Base-by-base conservation (phyloP, 441 rosid species). In the Erysimum pusillum region DNA sequence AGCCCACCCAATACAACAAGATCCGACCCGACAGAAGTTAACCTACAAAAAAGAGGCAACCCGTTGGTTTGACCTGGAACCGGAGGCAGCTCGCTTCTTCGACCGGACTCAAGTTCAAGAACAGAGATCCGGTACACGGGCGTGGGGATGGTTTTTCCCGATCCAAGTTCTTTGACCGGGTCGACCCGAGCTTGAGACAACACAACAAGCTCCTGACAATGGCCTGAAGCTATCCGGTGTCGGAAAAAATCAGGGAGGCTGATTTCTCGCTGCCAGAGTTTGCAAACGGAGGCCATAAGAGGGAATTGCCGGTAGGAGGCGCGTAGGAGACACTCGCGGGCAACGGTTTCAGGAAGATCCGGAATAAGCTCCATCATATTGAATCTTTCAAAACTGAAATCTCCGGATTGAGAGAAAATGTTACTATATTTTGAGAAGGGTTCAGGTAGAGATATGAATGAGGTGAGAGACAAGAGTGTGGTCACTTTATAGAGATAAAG, bases 1-100 rank as follows among this genome's bases (percentile, higher is more conserved):
- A 85, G 69, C 73, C 97, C 97, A 0, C 98, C 98, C 42, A 91
- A 38, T 36, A 87, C 86, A 4, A 91, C 85, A 51, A 93, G 83
- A 44, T 86, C 86, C 62, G 85, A 83, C 49, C 97, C 92, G 38
- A 83, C 88, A 0, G 88, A 76, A 0, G 80, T 86, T 49, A 93
- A 15, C 74, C 82, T 86, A 31, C 92, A 89, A 13, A 89, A 91
- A 81, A 87, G 57, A 5, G 98, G 97, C 72, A 91, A 42, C 1
- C 86, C 88, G 14, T 57, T 35, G 7, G 83, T 17, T 61, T 80
- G 79, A 28, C 73, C 89, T 0, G 90, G 88, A 75, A 83, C 12
- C 35, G 84, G 86, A n/a, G 93, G 94, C 57, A 89, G 51, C 66
- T 85, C 88, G 38, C 31, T 57, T 89, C 93, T 89, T 4, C 35